phyloP scores from a whole-genome alignment of 73 alveolate species.

The Durusdinium trenchii region DNA sequence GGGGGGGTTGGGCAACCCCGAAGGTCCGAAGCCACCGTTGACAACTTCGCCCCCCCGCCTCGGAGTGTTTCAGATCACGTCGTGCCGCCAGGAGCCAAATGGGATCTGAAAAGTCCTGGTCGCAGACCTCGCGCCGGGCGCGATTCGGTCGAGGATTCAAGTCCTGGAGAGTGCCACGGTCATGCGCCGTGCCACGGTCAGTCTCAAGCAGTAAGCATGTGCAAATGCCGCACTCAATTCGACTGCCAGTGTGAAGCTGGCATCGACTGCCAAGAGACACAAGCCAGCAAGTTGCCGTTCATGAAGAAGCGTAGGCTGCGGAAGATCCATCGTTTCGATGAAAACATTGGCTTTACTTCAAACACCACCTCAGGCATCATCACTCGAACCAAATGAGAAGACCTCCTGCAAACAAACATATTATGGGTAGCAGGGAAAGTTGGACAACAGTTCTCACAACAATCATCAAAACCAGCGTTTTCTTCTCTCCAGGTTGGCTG shows the following conservation, averaged over 20 bases:
- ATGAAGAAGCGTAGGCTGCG: not conserved
- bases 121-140: conserved; percentile 15
- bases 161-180: not conserved
- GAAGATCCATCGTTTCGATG: not conserved
- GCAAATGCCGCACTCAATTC: no score
- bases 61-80: not conserved
- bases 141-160: no score
- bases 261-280: not conserved
- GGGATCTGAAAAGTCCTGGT: conserved; percentile 16
- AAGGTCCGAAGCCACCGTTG: not conserved
- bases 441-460: no score
- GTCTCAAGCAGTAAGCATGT: not conserved
- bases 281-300: conserved; percentile 68
- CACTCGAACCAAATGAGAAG: no score
- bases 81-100: conserved; percentile 63
- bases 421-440: no score
- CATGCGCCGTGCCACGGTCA: not conserved
- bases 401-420: no score
- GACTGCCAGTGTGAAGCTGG: not conserved
- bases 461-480: no score
- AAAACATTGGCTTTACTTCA: not conserved
- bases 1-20: not conserved
- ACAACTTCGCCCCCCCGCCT: not conserved
- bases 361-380: conserved; percentile 60
- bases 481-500: no score